Evolutionary conservation across 1,284 basidiomycete species (phyloP), one percentile per base, ranked within the genome.

Genomic region (Ganoderma boninense): DNA sequence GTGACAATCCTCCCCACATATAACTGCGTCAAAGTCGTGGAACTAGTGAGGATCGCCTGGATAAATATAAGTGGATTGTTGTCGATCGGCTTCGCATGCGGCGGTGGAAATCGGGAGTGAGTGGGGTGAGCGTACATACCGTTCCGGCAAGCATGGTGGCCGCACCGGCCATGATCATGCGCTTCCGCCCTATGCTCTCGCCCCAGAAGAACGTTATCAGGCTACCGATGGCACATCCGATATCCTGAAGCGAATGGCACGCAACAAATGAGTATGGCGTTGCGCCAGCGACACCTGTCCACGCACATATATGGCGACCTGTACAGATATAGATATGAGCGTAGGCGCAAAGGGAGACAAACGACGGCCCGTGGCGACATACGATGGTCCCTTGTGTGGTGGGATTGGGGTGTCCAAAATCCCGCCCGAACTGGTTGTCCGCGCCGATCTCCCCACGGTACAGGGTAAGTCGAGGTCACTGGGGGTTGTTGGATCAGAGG

Each of bases 1-100:
- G 86, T 87, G 16, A 89, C 80, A 38, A 89, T 82, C 20, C 88
- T 81, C n/a, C 87, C 87, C 3, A 86, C 82, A 56, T 85, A 84
- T 66, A 89, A 81, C 72, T 87, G 76, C 44, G 66, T 74, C 38
- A 69, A 78, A 10, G 83, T 82, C 54, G 82, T 85, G 13, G 81
- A 83, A 66, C 80, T 74, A 79, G 72, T 73, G 16, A 73, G 64
- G 26, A 73, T 73, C 14, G 72, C 72, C 72, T 73, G 32, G 2
- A 38, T 1, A 23, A n/a, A 38, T n/a, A n/a, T n/a, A n/a, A n/a
- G n/a, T n/a, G n/a, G n/a, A n/a, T n/a, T 1, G 18, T n/a, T 82
- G 83, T 71, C 52, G 80, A 14, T 78, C 46, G 20, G 49, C 43
- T 35, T 61, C 4, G 2, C 4, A 20, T 10, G 6, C 16, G 29